A percentile compares a stretch with the other conserved stretches of the same genome.
Evolutionary conservation across 495 filamentous ascomycete species (phyloP).

Genomic region (Evansstolkia leycettana): DNA sequence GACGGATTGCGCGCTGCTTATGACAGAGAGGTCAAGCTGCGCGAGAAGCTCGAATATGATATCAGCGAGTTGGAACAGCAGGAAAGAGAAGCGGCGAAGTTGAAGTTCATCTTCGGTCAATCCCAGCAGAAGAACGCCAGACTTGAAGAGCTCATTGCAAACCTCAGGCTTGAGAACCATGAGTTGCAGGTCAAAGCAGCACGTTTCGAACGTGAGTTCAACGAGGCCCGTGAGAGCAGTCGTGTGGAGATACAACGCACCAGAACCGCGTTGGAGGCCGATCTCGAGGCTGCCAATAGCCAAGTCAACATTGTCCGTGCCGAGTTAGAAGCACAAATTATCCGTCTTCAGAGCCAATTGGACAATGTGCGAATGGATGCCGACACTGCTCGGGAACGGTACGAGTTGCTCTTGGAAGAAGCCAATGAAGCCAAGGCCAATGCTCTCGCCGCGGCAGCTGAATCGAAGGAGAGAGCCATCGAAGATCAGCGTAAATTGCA

Average conservation of each 20-base stretch:
- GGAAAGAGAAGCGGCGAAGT: conserved; percentile 53
- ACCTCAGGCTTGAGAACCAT: conserved; percentile 55
- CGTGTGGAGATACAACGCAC: conserved; percentile 67
- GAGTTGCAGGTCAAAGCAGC: conserved; percentile 47
- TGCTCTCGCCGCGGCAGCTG: conserved; percentile 42
- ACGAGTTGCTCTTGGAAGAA: conserved; percentile 71
- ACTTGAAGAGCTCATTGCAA: conserved; percentile 51
- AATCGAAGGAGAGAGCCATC: conserved; percentile 48
- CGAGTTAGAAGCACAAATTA: conserved; percentile 62
- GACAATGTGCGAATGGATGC: conserved; percentile 61
- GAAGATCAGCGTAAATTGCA: conserved; percentile 58
- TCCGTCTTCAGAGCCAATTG: conserved; percentile 53
- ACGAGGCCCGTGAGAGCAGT: conserved; percentile 66
- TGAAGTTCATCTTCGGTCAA: conserved; percentile 42
- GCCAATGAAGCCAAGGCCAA: conserved; percentile 38
- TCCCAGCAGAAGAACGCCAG: conserved; percentile 41
- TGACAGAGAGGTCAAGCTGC: conserved; percentile 61
- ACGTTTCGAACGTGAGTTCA: conserved; percentile 69
- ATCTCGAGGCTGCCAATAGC: conserved; percentile 69
- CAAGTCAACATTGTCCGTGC: conserved; percentile 70
- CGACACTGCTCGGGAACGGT: conserved; percentile 57
- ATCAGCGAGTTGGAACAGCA: conserved; percentile 63
- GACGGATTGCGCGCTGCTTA: conserved; percentile 70
- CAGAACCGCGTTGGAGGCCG: conserved; percentile 62
- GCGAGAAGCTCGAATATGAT: conserved; percentile 69